Conservation (phyloP, 192 early-diverging fungal species). For the Dissophora ornata region DNA sequence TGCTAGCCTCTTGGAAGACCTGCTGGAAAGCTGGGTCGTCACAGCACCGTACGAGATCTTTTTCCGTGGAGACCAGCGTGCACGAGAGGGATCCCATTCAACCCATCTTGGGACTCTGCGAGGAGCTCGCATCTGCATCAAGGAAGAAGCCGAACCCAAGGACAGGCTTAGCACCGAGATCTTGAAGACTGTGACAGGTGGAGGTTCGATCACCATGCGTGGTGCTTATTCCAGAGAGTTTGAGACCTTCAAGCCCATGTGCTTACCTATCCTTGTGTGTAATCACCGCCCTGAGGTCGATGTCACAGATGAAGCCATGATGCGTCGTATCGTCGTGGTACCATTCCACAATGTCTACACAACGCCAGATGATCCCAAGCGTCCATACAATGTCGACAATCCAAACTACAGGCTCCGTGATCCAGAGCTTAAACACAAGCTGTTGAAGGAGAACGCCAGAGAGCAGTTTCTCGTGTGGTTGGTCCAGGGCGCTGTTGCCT, state of each 20-base stretch:
- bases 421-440: too few species aligned
- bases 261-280: conserved; percentile 2
- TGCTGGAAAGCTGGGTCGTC: conserved; percentile 1
- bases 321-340: conserved; percentile 11
- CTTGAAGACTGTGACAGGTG: not conserved
- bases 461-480: too few species aligned
- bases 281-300: conserved; percentile 6
- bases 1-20: not conserved
- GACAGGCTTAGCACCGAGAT: conserved; percentile 5
- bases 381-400: too few species aligned
- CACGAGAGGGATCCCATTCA: conserved; percentile 6
- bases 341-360: conserved; percentile 1
- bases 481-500: too few species aligned
- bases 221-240: not conserved
- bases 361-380: too few species aligned
- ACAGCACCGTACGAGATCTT: conserved; percentile 1
- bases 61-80: conserved; percentile 2
- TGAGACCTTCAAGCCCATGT: not conserved
- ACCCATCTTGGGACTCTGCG: not conserved
- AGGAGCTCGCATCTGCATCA: conserved; percentile 8
- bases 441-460: too few species aligned
- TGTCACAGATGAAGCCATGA: conserved; percentile 2
- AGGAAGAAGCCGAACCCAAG: conserved; percentile 8
- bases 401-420: too few species aligned
- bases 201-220: conserved; percentile 2